These are phyloP conservation scores for Xylariaceae sp. DNA, from an alignment of 2,329 filamentous ascomycete species.

Conservation along the genomic window DNA sequence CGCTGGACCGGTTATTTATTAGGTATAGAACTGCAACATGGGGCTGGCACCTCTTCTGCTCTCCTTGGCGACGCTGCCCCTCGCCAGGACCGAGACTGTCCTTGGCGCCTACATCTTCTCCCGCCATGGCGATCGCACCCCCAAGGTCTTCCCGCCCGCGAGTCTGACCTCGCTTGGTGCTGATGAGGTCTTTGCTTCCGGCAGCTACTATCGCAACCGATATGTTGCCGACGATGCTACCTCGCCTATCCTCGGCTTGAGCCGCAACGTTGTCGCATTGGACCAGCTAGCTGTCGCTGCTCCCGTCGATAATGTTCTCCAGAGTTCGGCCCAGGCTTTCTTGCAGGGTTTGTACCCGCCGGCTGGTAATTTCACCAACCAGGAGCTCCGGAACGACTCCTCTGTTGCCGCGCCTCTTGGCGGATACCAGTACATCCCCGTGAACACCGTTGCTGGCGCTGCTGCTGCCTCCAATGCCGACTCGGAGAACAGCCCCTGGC, in stretches of 20 bases:
- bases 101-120: constrained; percentile 83
- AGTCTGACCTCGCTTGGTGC: constrained; percentile 76
- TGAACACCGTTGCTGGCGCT: constrained; percentile 54
- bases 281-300: constrained; percentile 68
- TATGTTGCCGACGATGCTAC: constrained; percentile 62
- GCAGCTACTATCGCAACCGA: constrained; percentile 67
- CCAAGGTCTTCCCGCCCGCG: constrained; percentile 67
- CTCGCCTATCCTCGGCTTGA: constrained; percentile 61
- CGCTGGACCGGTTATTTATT: background rate
- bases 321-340: constrained; percentile 74
- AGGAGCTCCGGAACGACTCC: constrained; percentile 67
- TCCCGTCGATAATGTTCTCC: constrained; percentile 70
- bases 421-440: constrained; percentile 79
- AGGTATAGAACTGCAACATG: constrained; percentile 29
- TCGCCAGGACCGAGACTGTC: constrained; percentile 55
- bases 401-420: constrained; percentile 61
- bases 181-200: constrained; percentile 65
- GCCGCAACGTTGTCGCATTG: constrained; percentile 58
- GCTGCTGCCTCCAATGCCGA: constrained; percentile 51
- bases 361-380: constrained; percentile 48
- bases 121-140: constrained; percentile 82
- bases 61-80: constrained; percentile 35
- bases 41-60: constrained; percentile 38
- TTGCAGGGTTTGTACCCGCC: constrained; percentile 85
- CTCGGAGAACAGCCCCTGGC: constrained; percentile 52